Evolutionary conservation across 2,329 filamentous ascomycete genomes (phyloP).

Genomic region (Fusarium pseudocircinatum): DNA sequence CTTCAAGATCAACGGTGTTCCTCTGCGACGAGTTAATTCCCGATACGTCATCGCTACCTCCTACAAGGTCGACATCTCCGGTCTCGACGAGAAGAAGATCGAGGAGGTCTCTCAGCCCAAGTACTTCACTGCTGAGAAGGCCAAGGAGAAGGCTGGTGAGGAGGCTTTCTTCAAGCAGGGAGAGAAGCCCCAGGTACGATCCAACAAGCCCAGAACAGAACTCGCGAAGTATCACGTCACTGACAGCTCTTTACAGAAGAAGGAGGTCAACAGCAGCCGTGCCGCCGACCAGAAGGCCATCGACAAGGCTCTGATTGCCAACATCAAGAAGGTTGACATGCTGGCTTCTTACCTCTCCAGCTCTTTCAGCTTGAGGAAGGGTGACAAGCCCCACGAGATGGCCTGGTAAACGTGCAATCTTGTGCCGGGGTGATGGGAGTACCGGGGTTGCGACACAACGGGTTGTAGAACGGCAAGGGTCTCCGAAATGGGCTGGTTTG

Average conservation of each 20-base stretch:
- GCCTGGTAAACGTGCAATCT: constrained; percentile 79
- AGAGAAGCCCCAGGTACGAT: constrained; percentile 92
- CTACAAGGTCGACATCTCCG: constrained; percentile 83
- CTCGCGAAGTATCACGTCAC: constrained; percentile 15
- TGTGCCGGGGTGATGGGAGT: constrained; percentile 43
- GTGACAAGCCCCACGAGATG: constrained; percentile 99
- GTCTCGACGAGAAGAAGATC: constrained; percentile 91
- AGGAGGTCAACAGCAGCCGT: constrained; percentile 90
- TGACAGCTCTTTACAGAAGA: constrained; percentile 76
- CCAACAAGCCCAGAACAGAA: not conserved
- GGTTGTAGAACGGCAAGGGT: constrained; percentile 59
- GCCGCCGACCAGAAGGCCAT: constrained; percentile 98
- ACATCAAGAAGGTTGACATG: constrained; percentile 98
- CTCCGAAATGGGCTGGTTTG: constrained; percentile 65
- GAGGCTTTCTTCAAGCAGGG: constrained; percentile 99
- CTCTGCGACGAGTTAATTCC: constrained; percentile 92
- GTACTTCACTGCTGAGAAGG: constrained; percentile 98
- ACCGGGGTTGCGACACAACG: constrained; percentile 47
- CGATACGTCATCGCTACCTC: constrained; percentile 94
- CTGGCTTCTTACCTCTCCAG: constrained; percentile 93
- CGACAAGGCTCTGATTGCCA: constrained; percentile 94
- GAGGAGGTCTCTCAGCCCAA: constrained; percentile 77
- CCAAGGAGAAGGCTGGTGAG: constrained; percentile 94
- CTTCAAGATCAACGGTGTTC: constrained; percentile 99
- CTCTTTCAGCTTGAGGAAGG: constrained; percentile 98